Evolutionary conservation across 768 basidiomycete species (phyloP), one percentile per base, ranked within the genome.

Genomic region (Calocybe cyanea): DNA sequence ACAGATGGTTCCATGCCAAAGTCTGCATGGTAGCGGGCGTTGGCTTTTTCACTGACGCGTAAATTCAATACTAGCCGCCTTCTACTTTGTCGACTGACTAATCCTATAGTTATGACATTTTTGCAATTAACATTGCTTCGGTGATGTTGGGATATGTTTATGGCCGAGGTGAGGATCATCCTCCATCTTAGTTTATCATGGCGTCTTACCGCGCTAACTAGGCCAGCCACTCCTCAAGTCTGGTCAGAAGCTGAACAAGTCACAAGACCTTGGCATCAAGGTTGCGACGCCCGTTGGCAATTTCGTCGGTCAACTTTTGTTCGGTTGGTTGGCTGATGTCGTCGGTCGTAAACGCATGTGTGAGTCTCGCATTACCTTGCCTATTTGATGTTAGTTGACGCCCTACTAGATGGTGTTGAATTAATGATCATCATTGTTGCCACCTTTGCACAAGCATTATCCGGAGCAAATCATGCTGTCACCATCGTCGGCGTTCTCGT

Each of bases 41-140:
- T 8, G 92, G 92, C 20, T 93, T 94, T 76, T 94, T 92, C 73
- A 92, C 92, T 39, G 91, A 89, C 67, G 81, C 84, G 78, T 82
- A 53, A 55, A 77, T 64, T 15, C 28, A 38, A 30, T 37, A 13
- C 17, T 33, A 31, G 45, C 38, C 41, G 2, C 43, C 18, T 20
- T 19, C 44, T 6, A 46, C 15, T 36, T 31, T 28, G 6, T 28
- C 11, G 5, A 30, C 37, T 18, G 24, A 42, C 11, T 36, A 18
- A 21, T 28, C 20, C 23, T 7, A 14, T 45, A 80, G 79, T 48
- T 89, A 89, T 57, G 90, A 92, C 51, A 84, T 94, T 49, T 96
- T 93, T 57, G 87, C 89, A 6, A 94, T 94, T 67, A 90, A 84
- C 63, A 87, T 94, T 36, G 90, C 80, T 0, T 80, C 86, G 0